phyloP scores from a whole-genome alignment of 805 yeast genomes.

The Sugiyamaella floridensis region DNA sequence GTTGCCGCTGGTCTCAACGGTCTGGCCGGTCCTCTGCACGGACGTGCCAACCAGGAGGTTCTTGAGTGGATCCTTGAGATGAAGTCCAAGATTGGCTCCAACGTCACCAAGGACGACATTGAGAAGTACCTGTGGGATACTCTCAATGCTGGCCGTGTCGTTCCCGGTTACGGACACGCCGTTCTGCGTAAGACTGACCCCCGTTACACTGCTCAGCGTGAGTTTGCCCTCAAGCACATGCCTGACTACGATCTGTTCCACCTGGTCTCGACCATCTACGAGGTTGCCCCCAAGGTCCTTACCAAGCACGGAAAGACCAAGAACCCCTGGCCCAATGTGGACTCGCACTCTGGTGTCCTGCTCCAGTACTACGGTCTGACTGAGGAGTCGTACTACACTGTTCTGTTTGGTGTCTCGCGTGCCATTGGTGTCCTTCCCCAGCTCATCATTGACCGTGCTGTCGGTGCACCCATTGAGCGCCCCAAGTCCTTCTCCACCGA shows the following conservation, averaged over 20 bases:
- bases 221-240: constrained; percentile 55
- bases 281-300: constrained; percentile 68
- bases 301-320: constrained; percentile 76
- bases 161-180: constrained; percentile 88
- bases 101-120: constrained; percentile 58
- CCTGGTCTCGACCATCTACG: constrained; percentile 58
- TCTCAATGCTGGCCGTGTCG: constrained; percentile 66
- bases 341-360: constrained; percentile 69
- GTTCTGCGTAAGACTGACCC: constrained; percentile 81
- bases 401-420: constrained; percentile 75
- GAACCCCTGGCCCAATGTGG: constrained; percentile 83
- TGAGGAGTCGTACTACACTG: constrained; percentile 70
- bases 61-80: constrained; percentile 71
- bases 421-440: constrained; percentile 64
- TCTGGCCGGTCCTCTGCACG: constrained; percentile 82
- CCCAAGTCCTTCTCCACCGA: constrained; percentile 92
- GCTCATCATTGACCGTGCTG: constrained; percentile 76
- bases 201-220: constrained; percentile 66
- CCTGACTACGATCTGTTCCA: constrained; percentile 57
- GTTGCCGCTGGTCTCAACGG: constrained; percentile 80
- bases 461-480: constrained; percentile 78
- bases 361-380: constrained; percentile 75
- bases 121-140: constrained; percentile 72
- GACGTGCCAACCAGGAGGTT: constrained; percentile 84
- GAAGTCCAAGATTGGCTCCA: constrained; percentile 63